These are phyloP conservation scores for Komagataella kurtzmanii DNA, from an alignment of 805 yeast species.

Conservation along the genomic window DNA sequence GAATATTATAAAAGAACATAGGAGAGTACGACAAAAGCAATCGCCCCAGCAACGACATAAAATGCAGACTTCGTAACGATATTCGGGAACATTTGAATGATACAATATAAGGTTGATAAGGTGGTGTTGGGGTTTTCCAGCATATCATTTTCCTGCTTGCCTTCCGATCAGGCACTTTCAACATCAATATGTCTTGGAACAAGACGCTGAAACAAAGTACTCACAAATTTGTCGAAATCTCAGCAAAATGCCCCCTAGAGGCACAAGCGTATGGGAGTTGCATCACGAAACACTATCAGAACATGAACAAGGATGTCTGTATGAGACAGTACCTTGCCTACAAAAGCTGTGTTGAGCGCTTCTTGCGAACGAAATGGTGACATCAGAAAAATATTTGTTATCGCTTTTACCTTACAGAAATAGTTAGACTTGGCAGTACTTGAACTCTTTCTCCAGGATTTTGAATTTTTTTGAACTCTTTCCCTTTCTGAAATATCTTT, in stretches of 20 bases:
- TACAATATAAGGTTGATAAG: no score
- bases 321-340: slow-evolving; percentile 33
- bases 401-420: background rate
- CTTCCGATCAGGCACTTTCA: background rate
- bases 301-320: slow-evolving; percentile 39
- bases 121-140: background rate
- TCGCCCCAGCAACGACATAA: no score
- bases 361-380: slow-evolving; percentile 18
- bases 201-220: slow-evolving; percentile 4
- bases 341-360: slow-evolving; percentile 32
- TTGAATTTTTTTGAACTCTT: slow-evolving; percentile 22
- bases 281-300: slow-evolving; percentile 33
- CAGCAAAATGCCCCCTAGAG: slow-evolving; percentile 14
- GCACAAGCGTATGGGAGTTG: slow-evolving; percentile 40
- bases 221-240: slow-evolving; percentile 14
- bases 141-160: background rate
- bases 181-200: background rate
- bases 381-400: background rate
- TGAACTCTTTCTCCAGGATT: slow-evolving; percentile 17
- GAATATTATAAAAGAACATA: no score
- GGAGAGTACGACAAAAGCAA: no score
- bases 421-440: background rate
- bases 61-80: no score
- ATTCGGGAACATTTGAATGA: no score
- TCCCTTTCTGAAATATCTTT: slow-evolving; percentile 18